Evolutionary conservation across 805 yeast genomes (phyloP).

Genomic region (Cyberlindnera maclurae): DNA sequence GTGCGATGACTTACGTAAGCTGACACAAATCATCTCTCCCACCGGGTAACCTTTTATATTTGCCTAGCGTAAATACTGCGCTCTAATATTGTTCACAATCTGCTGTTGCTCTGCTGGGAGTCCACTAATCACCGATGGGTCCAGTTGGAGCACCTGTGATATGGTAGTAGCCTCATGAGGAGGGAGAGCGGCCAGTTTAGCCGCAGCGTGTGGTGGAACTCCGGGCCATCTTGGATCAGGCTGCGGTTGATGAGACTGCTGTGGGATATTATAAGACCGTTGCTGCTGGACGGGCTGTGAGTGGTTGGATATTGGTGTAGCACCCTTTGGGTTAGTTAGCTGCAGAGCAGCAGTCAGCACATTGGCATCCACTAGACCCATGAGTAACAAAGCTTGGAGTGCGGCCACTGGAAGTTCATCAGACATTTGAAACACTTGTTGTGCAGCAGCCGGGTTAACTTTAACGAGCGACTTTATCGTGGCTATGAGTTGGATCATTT

Average conservation of each 20-base stretch:
- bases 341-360: constrained; percentile 53
- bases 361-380: constrained; percentile 68
- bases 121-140: constrained; percentile 23
- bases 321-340: constrained; percentile 10
- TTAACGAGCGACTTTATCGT: constrained; percentile 46
- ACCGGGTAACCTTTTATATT: too few species aligned
- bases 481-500: constrained; percentile 60
- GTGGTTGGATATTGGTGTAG: constrained; percentile 2
- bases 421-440: constrained; percentile 44
- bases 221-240: constrained; percentile 38
- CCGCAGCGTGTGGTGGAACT: constrained; percentile 40
- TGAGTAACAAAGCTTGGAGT: constrained; percentile 64
- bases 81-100: constrained; percentile 5
- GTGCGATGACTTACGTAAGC: constrained; percentile 2
- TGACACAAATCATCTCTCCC: background rate
- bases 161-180: constrained; percentile 52
- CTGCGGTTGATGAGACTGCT: constrained; percentile 13
- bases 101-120: constrained; percentile 12
- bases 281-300: constrained; percentile 1
- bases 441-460: constrained; percentile 35
- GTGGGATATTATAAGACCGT: constrained; percentile 3
- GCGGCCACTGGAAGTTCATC: constrained; percentile 58
- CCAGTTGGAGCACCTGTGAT: constrained; percentile 39
- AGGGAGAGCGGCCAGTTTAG: constrained; percentile 44
- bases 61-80: background rate